These are phyloP conservation scores for Pestalotiopsis sp. DNA, from an alignment of 2,329 filamentous ascomycete species.

Conservation along the genomic window DNA sequence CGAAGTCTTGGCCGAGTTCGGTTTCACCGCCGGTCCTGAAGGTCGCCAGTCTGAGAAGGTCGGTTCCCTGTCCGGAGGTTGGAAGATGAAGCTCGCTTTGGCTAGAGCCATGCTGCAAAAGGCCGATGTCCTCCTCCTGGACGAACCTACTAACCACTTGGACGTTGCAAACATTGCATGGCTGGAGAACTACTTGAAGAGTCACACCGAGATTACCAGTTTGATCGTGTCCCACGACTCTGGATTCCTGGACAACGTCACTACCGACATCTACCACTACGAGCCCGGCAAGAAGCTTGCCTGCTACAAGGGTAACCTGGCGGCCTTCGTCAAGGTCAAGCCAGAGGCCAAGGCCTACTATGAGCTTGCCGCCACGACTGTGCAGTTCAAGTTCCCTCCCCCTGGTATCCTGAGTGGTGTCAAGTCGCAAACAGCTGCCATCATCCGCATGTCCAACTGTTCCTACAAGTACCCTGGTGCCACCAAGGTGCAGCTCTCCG, in stretches of 20 bases:
- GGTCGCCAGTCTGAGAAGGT: slow-evolving; percentile 88
- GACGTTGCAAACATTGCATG: slow-evolving; percentile 96
- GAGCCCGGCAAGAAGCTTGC: slow-evolving; percentile 92
- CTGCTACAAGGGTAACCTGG: slow-evolving; percentile 80
- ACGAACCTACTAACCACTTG: slow-evolving; percentile 98
- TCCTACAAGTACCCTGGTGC: slow-evolving; percentile 92
- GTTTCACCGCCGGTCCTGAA: slow-evolving; percentile 86
- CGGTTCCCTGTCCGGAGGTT: slow-evolving; percentile 92
- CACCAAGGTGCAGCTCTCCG: slow-evolving; percentile 80
- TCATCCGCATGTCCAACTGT: slow-evolving; percentile 91
- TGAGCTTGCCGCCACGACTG: slow-evolving; percentile 82
- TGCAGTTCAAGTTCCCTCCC: slow-evolving; percentile 97
- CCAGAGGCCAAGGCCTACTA: slow-evolving; percentile 98
- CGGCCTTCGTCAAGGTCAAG: slow-evolving; percentile 81
- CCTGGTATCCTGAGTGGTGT: slow-evolving; percentile 93
- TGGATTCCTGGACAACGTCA: slow-evolving; percentile 93
- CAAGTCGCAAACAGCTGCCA: slow-evolving; percentile 90
- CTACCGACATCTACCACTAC: slow-evolving; percentile 99
- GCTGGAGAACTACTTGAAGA: slow-evolving; percentile 93
- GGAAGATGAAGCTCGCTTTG: slow-evolving; percentile 99
- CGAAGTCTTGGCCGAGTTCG: slow-evolving; percentile 83
- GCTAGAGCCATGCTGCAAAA: slow-evolving; percentile 95
- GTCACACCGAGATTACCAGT: slow-evolving; percentile 94
- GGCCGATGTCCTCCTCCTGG: slow-evolving; percentile 92
- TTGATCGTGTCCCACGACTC: slow-evolving; percentile 99